A percentile compares a stretch with the other conserved stretches of the same genome.
phyloP scores from a whole-genome alignment of 352 stramenopile species.

The Achlya hypogyna region DNA sequence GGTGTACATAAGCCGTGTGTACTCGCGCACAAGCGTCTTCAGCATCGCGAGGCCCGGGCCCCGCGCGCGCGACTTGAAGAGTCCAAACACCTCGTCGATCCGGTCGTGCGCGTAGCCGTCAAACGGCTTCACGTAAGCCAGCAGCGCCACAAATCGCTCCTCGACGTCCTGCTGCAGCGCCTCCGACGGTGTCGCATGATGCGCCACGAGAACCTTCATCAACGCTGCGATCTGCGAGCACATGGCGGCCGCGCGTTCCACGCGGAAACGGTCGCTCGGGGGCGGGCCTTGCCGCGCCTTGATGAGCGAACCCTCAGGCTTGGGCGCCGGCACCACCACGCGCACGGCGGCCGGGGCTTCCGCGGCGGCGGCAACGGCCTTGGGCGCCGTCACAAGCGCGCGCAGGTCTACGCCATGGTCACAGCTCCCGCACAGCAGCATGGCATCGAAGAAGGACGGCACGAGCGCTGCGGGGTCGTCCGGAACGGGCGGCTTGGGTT shows the following conservation, averaged over 20 bases:
- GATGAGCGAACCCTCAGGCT: conserved; percentile 52
- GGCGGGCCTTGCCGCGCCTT: conserved; percentile 36
- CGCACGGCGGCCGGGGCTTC: background rate
- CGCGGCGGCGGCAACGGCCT: conserved; percentile 1
- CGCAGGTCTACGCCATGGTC: conserved; percentile 37
- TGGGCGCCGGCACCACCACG: conserved; percentile 25
- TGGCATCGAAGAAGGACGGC: conserved; percentile 25
- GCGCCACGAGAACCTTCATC: background rate
- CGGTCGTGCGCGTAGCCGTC: conserved; percentile 62
- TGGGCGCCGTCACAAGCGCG: conserved; percentile 41
- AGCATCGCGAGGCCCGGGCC: conserved; percentile 58
- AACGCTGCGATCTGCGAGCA: background rate
- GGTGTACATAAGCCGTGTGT: conserved; percentile 75
- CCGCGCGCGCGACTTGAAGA: conserved; percentile 38
- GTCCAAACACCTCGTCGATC: conserved; percentile 49
- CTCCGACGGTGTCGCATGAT: conserved; percentile 5
- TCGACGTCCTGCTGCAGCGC: conserved; percentile 31
- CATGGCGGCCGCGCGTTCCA: background rate
- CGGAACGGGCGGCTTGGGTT: conserved; percentile 42
- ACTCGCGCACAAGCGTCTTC: conserved; percentile 65
- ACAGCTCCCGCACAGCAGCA: conserved; percentile 50
- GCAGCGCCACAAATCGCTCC: conserved; percentile 51
- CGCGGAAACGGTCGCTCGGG: background rate
- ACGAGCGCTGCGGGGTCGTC: conserved; percentile 24
- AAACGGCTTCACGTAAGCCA: conserved; percentile 47